Percentiles rank a stretch among this genome's conserved stretches.
Conservation (phyloP, 176 grass and related monocot species). For the Dactylis glomerata region DNA sequence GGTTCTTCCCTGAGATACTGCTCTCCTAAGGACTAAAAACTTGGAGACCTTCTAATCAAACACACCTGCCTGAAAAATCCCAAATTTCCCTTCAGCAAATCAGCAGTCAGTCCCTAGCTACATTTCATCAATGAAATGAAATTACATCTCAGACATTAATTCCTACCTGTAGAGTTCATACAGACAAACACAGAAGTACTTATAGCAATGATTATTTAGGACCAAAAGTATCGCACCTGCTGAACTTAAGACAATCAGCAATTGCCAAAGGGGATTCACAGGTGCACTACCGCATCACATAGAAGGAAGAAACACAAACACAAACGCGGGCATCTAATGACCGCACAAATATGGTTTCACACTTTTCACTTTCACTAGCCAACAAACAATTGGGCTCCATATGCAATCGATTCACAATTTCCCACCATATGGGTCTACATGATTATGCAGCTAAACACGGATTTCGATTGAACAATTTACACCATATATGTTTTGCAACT, state of each 20-base stretch:
- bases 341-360: background rate
- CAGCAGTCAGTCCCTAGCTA: too few species aligned
- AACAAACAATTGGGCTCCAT: background rate
- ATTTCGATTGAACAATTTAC: background rate
- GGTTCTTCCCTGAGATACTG: background rate
- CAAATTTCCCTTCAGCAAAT: too few species aligned
- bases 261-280: background rate
- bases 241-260: background rate
- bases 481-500: background rate
- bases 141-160: too few species aligned
- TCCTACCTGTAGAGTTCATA: too few species aligned
- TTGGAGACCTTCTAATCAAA: background rate
- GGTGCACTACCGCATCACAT: background rate
- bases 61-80: background rate
- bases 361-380: background rate
- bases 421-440: background rate
- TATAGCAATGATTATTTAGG: too few species aligned
- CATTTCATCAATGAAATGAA: too few species aligned
- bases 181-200: too few species aligned
- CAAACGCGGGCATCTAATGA: background rate
- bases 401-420: background rate
- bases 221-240: background rate
- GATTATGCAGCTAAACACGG: background rate
- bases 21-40: background rate
- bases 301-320: background rate